Conservation (phyloP, 2,329 filamentous ascomycete genomes). For the Phaeophleospora eucalypticola region DNA sequence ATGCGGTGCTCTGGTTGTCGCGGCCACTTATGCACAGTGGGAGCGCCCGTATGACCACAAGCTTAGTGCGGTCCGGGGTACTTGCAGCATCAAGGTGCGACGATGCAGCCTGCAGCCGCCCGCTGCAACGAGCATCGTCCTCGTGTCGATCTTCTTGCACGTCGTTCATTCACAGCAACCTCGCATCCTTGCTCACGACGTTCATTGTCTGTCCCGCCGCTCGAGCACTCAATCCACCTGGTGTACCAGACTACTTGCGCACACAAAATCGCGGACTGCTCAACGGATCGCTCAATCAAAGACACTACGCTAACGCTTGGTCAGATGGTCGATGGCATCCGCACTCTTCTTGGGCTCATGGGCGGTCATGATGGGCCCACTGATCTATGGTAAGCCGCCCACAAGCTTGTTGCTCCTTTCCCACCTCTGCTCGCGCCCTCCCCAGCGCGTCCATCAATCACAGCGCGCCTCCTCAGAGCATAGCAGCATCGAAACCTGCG, state of each 20-base stretch:
- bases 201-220: slow-evolving; percentile 5
- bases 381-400: slow-evolving; percentile 59
- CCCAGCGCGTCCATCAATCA: slow-evolving; percentile 17
- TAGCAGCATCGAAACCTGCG: slow-evolving; percentile 6
- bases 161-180: slow-evolving; percentile 7
- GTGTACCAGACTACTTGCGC: slow-evolving; percentile 1
- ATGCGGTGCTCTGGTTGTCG: slow-evolving; percentile 19
- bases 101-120: slow-evolving; percentile 20
- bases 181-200: slow-evolving; percentile 2
- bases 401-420: slow-evolving; percentile 17
- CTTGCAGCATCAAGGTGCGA: slow-evolving; percentile 19
- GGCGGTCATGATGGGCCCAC: slow-evolving; percentile 88
- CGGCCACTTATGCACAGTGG: slow-evolving; percentile 31
- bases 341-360: slow-evolving; percentile 86
- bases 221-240: neutral
- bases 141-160: slow-evolving; percentile 21
- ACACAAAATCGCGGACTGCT: neutral
- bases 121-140: slow-evolving; percentile 19
- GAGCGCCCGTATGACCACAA: slow-evolving; percentile 32
- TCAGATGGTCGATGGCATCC: slow-evolving; percentile 92
- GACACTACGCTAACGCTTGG: slow-evolving; percentile 36
- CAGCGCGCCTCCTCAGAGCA: slow-evolving; percentile 8
- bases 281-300: slow-evolving; percentile 2
- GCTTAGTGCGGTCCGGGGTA: slow-evolving; percentile 25
- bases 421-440: slow-evolving; percentile 11